Percentiles rank a stretch among this genome's conserved stretches.
These are phyloP conservation scores for Solanum sejunctum DNA, from an alignment of 257 asterid species.

Conservation along the genomic window DNA sequence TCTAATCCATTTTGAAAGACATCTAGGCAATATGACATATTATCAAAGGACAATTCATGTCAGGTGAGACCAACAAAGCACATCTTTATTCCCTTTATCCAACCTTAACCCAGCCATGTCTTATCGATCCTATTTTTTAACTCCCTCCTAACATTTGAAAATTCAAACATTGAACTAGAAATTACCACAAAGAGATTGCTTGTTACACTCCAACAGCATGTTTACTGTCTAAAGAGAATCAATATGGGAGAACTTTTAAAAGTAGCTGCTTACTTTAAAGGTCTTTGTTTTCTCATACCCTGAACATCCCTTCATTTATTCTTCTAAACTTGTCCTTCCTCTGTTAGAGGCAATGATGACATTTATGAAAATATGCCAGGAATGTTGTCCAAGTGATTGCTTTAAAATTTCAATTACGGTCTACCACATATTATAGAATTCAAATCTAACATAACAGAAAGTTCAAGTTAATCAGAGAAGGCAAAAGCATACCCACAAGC, in stretches of 20 bases:
- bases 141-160: neutral
- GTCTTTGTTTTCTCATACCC: neutral
- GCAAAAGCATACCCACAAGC: slow-evolving; percentile 75
- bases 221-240: neutral
- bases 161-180: neutral
- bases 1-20: neutral
- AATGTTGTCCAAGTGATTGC: neutral
- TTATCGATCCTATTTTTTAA: neutral
- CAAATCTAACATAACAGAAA: neutral
- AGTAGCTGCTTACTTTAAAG: neutral
- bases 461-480: neutral
- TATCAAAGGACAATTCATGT: neutral
- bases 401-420: neutral
- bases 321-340: neutral
- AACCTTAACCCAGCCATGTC: neutral
- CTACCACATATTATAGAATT: neutral
- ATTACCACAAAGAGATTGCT: neutral
- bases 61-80: neutral
- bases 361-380: neutral
- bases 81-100: neutral
- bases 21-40: neutral
- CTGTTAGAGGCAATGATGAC: neutral
- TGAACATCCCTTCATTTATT: neutral
- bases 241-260: neutral
- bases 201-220: neutral